A percentile compares a stretch with the other conserved stretches of the same genome.
These are phyloP conservation scores for Pluteus cervinus DNA, from an alignment of 768 basidiomycete species.

Conservation along the genomic window DNA sequence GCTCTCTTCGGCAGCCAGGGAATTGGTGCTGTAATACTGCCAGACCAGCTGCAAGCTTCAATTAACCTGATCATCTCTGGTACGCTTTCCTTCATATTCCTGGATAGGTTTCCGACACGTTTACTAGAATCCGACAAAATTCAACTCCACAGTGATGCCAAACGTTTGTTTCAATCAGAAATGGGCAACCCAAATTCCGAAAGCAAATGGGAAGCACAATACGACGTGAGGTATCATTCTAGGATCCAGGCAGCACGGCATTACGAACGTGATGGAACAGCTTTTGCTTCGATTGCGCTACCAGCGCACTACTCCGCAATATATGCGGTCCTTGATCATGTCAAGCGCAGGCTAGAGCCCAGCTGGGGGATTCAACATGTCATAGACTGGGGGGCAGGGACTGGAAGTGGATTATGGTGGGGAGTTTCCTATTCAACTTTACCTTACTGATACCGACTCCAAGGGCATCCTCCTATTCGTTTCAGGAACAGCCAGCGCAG, in stretches of 20 bases:
- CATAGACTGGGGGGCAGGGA: conserved; percentile 81
- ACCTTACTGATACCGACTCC: conserved; percentile 8
- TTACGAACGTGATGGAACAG: conserved; percentile 67
- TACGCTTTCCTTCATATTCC: conserved; percentile 21
- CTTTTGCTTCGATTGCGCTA: conserved; percentile 81
- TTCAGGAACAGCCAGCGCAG: conserved; percentile 35
- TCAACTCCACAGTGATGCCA: conserved; percentile 62
- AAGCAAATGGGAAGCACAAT: conserved; percentile 46
- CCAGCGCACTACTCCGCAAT: conserved; percentile 84
- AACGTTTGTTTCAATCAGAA: conserved; percentile 53
- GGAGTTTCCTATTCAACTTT: conserved; percentile 11
- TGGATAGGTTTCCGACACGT: conserved; percentile 5
- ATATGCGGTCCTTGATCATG: conserved; percentile 62
- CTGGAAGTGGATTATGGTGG: conserved; percentile 82
- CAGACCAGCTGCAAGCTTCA: conserved; percentile 61
- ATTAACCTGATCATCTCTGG: conserved; percentile 66
- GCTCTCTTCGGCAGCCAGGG: conserved; percentile 73
- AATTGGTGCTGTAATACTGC: conserved; percentile 67
- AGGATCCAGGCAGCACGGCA: conserved; percentile 52
- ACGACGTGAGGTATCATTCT: conserved; percentile 56
- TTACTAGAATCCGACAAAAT: conserved; percentile 55
- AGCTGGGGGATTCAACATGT: conserved; percentile 56
- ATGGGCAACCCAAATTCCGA: conserved; percentile 20
- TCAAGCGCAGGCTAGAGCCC: conserved; percentile 56
- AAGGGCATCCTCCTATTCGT: conserved; percentile 66